Evolutionary conservation across 768 basidiomycete genomes (phyloP).

Genomic region (Lenzites betulinus): DNA sequence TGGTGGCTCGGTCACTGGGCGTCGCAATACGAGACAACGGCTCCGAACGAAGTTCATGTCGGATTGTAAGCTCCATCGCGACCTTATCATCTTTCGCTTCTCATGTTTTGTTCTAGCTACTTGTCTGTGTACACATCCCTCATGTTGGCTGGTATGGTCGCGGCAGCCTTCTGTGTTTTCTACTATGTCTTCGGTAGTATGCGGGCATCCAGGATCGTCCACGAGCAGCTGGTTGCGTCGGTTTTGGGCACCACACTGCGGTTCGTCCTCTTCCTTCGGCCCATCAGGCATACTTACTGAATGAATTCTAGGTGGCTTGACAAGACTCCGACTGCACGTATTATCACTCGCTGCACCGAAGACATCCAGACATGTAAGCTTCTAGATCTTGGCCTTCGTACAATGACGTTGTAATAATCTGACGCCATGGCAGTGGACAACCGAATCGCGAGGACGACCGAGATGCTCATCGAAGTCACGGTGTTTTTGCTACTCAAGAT

Average conservation of each 20-base stretch:
- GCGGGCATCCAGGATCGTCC: constrained; percentile 57
- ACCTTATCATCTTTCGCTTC: not conserved
- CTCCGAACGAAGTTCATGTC: constrained; percentile 17
- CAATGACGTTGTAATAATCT: not conserved
- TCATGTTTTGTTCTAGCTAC: constrained; percentile 41
- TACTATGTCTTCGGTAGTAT: constrained; percentile 47
- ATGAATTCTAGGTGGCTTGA: constrained; percentile 48
- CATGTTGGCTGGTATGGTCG: constrained; percentile 26
- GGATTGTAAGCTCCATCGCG: constrained; percentile 16
- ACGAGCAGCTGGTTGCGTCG: constrained; percentile 50
- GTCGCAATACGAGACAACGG: constrained; percentile 21
- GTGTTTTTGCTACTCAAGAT: constrained; percentile 40
- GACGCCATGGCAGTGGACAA: constrained; percentile 35
- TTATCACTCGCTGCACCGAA: constrained; percentile 33
- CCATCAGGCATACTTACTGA: constrained; percentile 47
- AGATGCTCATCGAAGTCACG: constrained; percentile 38
- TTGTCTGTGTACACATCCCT: constrained; percentile 43
- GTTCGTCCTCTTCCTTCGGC: constrained; percentile 28
- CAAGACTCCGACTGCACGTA: constrained; percentile 50
- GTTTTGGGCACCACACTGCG: constrained; percentile 50
- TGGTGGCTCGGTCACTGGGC: constrained; percentile 45
- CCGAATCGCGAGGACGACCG: constrained; percentile 28
- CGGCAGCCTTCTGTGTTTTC: constrained; percentile 19
- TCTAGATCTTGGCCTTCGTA: not conserved
- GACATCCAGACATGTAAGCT: constrained; percentile 20